Base-by-base conservation (phyloP, 768 basidiomycete species). In the Hebeloma cylindrosporum region DNA sequence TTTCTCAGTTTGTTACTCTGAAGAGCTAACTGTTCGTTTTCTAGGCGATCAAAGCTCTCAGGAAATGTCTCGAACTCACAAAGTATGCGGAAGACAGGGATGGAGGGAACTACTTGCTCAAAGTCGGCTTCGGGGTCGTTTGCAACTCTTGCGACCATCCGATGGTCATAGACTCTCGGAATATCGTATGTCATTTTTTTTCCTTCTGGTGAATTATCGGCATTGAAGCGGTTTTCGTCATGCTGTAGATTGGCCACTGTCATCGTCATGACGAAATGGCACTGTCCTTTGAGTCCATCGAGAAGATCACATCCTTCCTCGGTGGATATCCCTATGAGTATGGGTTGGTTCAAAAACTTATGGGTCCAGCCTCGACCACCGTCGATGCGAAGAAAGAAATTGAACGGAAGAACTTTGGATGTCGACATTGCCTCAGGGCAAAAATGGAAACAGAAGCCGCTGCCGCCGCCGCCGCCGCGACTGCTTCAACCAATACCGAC, bases 241-340 rank as follows among this genome's bases (percentile, higher is more conserved):
- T 28, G 29, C 18, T n/a, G n/a, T 56, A 86, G 84, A 62, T 75
- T 25, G 78, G 78, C 0, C 85, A 87, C 58, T 74, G 73, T 30
- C 79, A 81, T 48, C 74, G 85, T n/a, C 85, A 87, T 50, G 71
- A 78, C 0, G 54, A 63, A 6, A 79, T 85, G 37, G 52, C 62
- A 2, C 23, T 45, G 69, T 0, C 23, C 59, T 9, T 53, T 38
- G 9, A 37, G 40, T 40, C 29, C 16, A 4, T 41, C 22, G 27
- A 52, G 4, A 38, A 50, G 8, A 20, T 49, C 17, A 11, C 20
- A 11, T 48, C 16, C 28, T 59, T 30, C 45, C 45, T 50, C 23
- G 50, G 43, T 21, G 56, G 54, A 10, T 57, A 36, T 9, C 49
- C 52, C 17, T 58, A 56, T 44, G 44, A 45, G 13, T 27, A 53